phyloP scores from a whole-genome alignment of 257 asterid genomes.

The Solanum lignicaule region DNA sequence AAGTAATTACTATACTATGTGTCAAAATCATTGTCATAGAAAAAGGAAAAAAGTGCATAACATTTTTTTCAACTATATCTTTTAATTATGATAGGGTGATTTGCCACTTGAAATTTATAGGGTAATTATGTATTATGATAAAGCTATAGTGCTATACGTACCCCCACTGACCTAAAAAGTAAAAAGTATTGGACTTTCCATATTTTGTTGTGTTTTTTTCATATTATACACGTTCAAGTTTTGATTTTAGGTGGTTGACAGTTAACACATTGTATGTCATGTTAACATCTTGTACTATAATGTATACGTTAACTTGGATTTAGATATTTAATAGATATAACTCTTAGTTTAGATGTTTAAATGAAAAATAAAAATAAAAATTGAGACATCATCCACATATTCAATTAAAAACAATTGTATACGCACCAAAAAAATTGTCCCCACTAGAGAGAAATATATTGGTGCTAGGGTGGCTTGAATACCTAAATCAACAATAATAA shows the following conservation, averaged over 20 bases:
- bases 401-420: too few relatives aligned
- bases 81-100: background rate
- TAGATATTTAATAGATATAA: background rate
- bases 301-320: too few relatives aligned
- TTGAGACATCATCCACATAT: too few relatives aligned
- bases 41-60: background rate
- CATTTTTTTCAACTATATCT: background rate
- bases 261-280: too few relatives aligned
- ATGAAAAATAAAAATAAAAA: background rate
- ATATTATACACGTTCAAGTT: accelerated
- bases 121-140: background rate
- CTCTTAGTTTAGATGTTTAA: background rate
- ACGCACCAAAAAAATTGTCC: too few relatives aligned
- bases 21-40: background rate
- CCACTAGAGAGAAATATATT: background rate
- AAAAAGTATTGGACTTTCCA: background rate
- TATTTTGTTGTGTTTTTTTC: background rate
- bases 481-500: background rate
- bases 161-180: background rate
- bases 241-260: background rate
- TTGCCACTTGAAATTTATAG: background rate
- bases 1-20: background rate
- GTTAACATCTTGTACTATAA: too few relatives aligned
- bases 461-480: background rate
- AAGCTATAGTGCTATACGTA: background rate